These are phyloP conservation scores for Myxozyma melibiosi DNA, from an alignment of 805 yeast genomes.

Conservation along the genomic window DNA sequence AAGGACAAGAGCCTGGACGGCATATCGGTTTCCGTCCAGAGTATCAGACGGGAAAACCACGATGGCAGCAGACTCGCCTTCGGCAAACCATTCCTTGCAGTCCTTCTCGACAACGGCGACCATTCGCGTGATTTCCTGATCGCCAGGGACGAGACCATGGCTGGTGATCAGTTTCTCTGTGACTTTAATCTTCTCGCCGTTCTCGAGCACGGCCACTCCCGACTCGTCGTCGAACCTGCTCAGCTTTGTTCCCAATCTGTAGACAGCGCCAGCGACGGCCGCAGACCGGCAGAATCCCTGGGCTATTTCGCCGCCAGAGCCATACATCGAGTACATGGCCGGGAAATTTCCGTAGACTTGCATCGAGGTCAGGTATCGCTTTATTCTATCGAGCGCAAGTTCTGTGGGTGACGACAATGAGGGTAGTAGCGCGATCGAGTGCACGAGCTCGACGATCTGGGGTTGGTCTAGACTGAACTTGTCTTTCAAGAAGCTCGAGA, in stretches of 20 bases:
- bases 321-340: conserved; percentile 85
- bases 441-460: conserved; percentile 81
- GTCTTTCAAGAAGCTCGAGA: conserved; percentile 59
- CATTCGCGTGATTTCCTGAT: conserved; percentile 68
- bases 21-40: conserved; percentile 64
- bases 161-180: conserved; percentile 78
- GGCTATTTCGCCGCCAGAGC: conserved; percentile 93
- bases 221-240: conserved; percentile 64
- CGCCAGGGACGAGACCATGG: conserved; percentile 37
- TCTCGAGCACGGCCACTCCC: conserved; percentile 63
- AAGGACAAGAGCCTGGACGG: conserved; percentile 85
- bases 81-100: conserved; percentile 90
- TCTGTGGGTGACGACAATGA: conserved; percentile 63
- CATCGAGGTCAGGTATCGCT: conserved; percentile 78
- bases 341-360: conserved; percentile 96
- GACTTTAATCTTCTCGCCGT: conserved; percentile 70
- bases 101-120: conserved; percentile 81
- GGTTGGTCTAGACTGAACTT: conserved; percentile 71
- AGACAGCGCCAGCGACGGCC: conserved; percentile 96
- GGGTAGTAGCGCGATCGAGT: conserved; percentile 80
- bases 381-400: conserved; percentile 76
- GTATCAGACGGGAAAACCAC: conserved; percentile 92
- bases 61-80: conserved; percentile 78
- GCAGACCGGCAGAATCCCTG: conserved; percentile 98
- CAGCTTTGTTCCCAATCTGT: conserved; percentile 73